Evolutionary conservation across 768 basidiomycete genomes (phyloP).

Genomic region (Macrolepiota albuminosa): DNA sequence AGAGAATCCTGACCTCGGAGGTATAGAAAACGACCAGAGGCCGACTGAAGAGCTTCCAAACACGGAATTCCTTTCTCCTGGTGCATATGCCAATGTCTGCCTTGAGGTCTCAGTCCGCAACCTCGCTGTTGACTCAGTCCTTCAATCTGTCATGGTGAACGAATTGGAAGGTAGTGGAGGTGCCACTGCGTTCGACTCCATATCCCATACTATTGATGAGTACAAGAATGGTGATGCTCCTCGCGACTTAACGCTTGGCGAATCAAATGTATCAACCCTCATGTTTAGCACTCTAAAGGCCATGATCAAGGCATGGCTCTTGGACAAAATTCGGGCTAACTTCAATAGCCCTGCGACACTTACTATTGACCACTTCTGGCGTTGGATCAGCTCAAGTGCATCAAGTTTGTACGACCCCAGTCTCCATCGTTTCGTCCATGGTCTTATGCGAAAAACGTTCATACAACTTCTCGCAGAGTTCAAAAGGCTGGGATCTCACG

Average conservation of each 20-base stretch:
- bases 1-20: constrained; percentile 88
- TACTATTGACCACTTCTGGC: constrained; percentile 92
- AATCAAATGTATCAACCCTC: constrained; percentile 82
- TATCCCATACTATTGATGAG: constrained; percentile 86
- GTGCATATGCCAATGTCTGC: constrained; percentile 91
- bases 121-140: constrained; percentile 88
- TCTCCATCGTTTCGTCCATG: constrained; percentile 88
- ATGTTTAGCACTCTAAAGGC: constrained; percentile 80
- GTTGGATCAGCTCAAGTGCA: constrained; percentile 87
- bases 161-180: constrained; percentile 96
- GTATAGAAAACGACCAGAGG: constrained; percentile 81
- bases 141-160: constrained; percentile 93
- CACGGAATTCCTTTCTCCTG: constrained; percentile 80
- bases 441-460: constrained; percentile 97
- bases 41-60: constrained; percentile 73
- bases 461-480: constrained; percentile 96
- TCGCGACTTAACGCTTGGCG: constrained; percentile 79
- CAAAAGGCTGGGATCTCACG: constrained; percentile 87
- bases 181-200: constrained; percentile 89
- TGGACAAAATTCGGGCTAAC: constrained; percentile 74
- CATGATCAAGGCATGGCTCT: constrained; percentile 88
- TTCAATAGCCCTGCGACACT: constrained; percentile 62
- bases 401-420: constrained; percentile 91
- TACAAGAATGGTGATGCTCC: constrained; percentile 70
- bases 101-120: constrained; percentile 87